Conservation (phyloP, 768 basidiomycete genomes). For the Boletellus sp. region DNA sequence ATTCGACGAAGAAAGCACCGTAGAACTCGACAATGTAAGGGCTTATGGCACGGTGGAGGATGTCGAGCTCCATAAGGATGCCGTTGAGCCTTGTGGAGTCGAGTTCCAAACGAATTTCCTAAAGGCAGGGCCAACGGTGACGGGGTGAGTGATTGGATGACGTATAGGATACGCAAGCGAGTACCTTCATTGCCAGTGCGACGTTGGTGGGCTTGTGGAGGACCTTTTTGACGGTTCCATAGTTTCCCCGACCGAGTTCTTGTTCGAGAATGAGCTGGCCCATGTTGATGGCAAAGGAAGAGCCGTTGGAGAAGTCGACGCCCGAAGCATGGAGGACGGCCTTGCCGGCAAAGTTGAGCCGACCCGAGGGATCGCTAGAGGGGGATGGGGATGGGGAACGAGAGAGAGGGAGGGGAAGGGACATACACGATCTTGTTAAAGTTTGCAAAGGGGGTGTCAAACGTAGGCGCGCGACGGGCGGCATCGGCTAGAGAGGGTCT, state of each 20-base stretch:
- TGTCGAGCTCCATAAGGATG: constrained; percentile 98
- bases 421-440: constrained; percentile 93
- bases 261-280: constrained; percentile 84
- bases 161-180: constrained; percentile 12
- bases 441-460: constrained; percentile 82
- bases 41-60: constrained; percentile 88
- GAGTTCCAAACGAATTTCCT: constrained; percentile 98
- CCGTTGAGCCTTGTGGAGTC: constrained; percentile 91
- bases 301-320: constrained; percentile 85
- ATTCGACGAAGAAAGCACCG: constrained; percentile 98
- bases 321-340: constrained; percentile 89
- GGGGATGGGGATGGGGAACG: constrained; percentile 2
- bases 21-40: constrained; percentile 97
- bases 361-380: constrained; percentile 89
- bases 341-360: constrained; percentile 89
- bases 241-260: constrained; percentile 94
- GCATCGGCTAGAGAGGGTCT: constrained; percentile 49
- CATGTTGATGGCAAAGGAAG: constrained; percentile 94
- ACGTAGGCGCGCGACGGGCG: constrained; percentile 38
- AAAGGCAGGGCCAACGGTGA: constrained; percentile 5
- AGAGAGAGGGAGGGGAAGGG: constrained; percentile 5
- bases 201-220: constrained; percentile 93
- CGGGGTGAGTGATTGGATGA: constrained; percentile 6
- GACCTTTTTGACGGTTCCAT: constrained; percentile 96
- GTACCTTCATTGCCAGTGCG: constrained; percentile 98